Evolutionary conservation across 2,329 filamentous ascomycete species (phyloP), one percentile per base, ranked within the genome.

Genomic region (Cercospora berteroae): DNA sequence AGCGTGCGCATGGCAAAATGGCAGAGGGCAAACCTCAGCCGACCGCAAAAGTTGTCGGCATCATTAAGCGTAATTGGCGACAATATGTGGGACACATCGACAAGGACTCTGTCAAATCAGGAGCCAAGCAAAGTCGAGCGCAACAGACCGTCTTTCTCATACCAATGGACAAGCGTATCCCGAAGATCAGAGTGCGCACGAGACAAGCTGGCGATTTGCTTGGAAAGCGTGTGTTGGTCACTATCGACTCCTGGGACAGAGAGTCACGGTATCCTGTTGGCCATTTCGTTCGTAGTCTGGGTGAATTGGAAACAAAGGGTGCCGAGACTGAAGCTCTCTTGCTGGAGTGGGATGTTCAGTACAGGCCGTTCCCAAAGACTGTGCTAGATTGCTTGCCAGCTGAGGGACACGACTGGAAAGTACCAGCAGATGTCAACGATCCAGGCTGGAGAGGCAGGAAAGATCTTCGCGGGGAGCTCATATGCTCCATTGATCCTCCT

Each of bases 31-130:
- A 88, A 60, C 88, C 92, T 2, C 93, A 97, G 74, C 95, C 95
- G 6, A 98, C 95, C 6, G 95, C 94, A 27, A 92, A 87, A 77
- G 91, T 99, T 12, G 93, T 98, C 6, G 95, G 95, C 58, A 86
- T 98, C 25, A 88, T 97, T 77, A 97, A 96, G 81, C 88, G 95
- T 62, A 98, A 98, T 79, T 99, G 95, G 95, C 87, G 95, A 68
- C 96, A 98, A 79, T 98, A 97, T 74, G 95, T 99, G 69, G 95
- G 95, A 2, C 94, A 97, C 77, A 90, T 99, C 65, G 95, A 99
- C 77, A 89, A 90, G 60, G 92, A 91, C 10, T 96, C 94, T 1
- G 90, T 93, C 59, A 90, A 89, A 74, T 87, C 89, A 63, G 87
- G 88, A 3, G 87, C 87, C 1, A 90, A 88, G 68, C 90, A 93